Evolutionary conservation across 768 basidiomycete genomes (phyloP), one percentile per base, ranked within the genome.

Genomic region (Mycena capillaripes): DNA sequence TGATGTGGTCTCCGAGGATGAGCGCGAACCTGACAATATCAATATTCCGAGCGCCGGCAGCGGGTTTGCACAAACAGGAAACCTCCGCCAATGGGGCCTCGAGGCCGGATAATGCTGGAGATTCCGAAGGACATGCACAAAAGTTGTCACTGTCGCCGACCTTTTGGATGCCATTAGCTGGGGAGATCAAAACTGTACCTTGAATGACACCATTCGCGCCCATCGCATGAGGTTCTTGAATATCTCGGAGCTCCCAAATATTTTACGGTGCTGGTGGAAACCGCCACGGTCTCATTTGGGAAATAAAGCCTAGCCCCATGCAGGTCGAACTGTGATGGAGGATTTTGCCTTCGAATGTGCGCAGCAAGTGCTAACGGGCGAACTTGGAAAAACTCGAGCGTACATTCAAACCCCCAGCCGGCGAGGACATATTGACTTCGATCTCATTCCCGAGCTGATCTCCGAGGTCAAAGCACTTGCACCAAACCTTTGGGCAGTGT

Each of bases 321-420:
- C 23, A 4, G 48, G 2, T 6, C 27, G 17, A 9, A 16, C 17
- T 30, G 48, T 27, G 23, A 52, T 69, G 67, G 48, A 60, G 36
- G 1, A 21, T 3, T 61, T 59, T 53, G 67, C 67, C 4, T 17
- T 60, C 8, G 48, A 61, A n/a, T 52, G 46, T 11, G 5, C 48
- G 11, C 46, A 30, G 32, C 19, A 36, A 29, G 48, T 61, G 30
- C 11, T 60, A 60, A 21, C 48, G 59, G 10, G 58, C 60, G n/a
- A 25, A 7, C 10, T 2, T 32, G 0, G 57, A 42, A 14, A 59
- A 29, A 12, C 58, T 17, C 36, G 7, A 7, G 7, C 6, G 12
- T 7, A 36, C 12, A 36, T 69, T 69, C 16, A 9, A 40, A 19
- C 61, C 67, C 3, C 67, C 67, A n/a, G 36, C 30, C 6, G 58